Base-by-base conservation (phyloP, 2,329 filamentous ascomycete genomes). In the Escovopsis weberi region DNA sequence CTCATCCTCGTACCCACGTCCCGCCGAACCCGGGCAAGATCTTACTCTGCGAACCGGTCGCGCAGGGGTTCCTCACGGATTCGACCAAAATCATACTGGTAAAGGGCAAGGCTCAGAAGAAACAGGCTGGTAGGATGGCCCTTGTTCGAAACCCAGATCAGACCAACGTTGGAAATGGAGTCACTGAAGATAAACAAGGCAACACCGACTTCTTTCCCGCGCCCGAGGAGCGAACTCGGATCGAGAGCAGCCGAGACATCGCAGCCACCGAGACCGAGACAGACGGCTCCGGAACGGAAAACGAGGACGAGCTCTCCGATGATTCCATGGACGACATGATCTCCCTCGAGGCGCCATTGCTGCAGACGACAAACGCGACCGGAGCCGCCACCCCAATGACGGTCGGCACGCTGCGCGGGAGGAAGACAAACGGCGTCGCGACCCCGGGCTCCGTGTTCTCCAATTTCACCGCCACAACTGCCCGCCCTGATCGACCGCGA, bases 271-370 rank as follows among this genome's bases (percentile, higher is more conserved):
- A 84, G 53, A 77, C 75, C 1, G 71, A 75, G 44, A 69, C 78
- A 4, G 78, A 84, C 47, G 58, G 74, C 8, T 80, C 78, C 2
- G 76, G 71, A 10, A 64, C 65, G 5, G 78, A 83, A 43, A 79
- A 81, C n/a, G 80, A 72, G 2, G 85, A 89, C 51, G 68, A 72
- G 7, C 68, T 89, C 12, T 94, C 89, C 0, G 88, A 94, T 58
- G 89, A 94, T 56, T 91, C 85, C 0, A 74, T 86, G 67, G 88
- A 95, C 50, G 87, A 94, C 47, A 85, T 94, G 73, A 94, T 96
- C 41, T 93, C 87, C 4, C 70, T 96, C 30, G 80, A 82, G 50
- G 80, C 82, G 1, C 89, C 89, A 1, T 75, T 80, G 26, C 65
- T 95, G 12, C 79, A 84, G 2, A 74, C 85, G n/a, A 78, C 83